Percentiles rank a stretch among this genome's conserved stretches.
Conservation (phyloP, 2,329 filamentous ascomycete species). For the Fusarium succisae region DNA sequence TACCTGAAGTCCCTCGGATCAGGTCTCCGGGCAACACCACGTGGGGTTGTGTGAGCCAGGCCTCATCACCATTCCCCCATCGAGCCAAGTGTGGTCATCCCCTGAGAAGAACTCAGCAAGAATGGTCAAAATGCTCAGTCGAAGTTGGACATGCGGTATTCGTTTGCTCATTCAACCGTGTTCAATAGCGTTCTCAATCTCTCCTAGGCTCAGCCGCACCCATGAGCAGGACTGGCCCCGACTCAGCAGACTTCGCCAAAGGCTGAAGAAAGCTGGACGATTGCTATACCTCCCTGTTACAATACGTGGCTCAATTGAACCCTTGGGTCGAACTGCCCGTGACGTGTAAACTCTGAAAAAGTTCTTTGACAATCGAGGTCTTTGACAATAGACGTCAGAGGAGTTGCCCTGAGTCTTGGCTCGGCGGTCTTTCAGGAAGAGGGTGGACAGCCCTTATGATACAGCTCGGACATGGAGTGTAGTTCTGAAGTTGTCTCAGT, state of each 20-base stretch:
- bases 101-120: neutral
- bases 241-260: neutral
- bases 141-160: neutral
- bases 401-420: neutral
- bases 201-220: no score
- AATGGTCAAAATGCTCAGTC: neutral
- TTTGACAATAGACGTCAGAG: neutral
- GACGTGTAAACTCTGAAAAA: neutral
- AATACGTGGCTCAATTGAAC: neutral
- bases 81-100: no score
- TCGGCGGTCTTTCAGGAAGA: neutral
- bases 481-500: no score
- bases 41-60: neutral
- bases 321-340: neutral
- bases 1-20: neutral
- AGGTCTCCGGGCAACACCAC: neutral
- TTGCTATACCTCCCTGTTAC: neutral
- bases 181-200: neutral
- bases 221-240: neutral
- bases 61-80: neutral
- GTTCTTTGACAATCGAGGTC: neutral
- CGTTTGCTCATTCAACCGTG: neutral
- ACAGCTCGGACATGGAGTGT: accelerated
- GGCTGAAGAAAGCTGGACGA: neutral
- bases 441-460: neutral